Evolutionary conservation across 805 yeast genomes (phyloP).

Genomic region (Candida endomychidarum): DNA sequence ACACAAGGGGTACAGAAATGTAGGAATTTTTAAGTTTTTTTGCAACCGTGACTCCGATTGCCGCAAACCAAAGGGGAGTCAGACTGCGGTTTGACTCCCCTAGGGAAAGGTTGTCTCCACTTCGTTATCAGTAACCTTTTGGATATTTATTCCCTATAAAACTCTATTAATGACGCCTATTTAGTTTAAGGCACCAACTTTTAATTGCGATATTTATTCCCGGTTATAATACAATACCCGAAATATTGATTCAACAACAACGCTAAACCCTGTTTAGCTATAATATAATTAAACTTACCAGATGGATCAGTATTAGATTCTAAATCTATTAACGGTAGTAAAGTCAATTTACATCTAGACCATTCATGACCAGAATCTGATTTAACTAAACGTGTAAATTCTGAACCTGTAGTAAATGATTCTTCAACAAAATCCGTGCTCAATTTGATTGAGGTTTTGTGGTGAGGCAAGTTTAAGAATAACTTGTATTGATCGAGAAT

Average conservation of each 20-base stretch:
- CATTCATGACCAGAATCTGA: slow-evolving; percentile 37
- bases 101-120: not conserved
- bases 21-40: slow-evolving; percentile 1
- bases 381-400: slow-evolving; percentile 17
- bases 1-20: not conserved
- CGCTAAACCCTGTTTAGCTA: slow-evolving; percentile 14
- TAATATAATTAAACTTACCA: slow-evolving; percentile 28
- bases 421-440: slow-evolving; percentile 34
- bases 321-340: slow-evolving; percentile 36
- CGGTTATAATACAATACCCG: slow-evolving; percentile 36
- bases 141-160: too few relatives aligned
- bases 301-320: slow-evolving; percentile 35
- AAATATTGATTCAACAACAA: slow-evolving; percentile 22
- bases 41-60: slow-evolving; percentile 6
- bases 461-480: slow-evolving; percentile 11
- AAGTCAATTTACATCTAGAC: slow-evolving; percentile 37
- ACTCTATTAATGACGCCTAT: too few relatives aligned
- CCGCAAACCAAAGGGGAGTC: not conserved
- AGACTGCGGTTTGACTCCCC: slow-evolving; percentile 6
- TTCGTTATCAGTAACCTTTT: not conserved
- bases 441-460: slow-evolving; percentile 23
- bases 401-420: slow-evolving; percentile 24
- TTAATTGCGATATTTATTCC: slow-evolving; percentile 25
- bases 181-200: too few relatives aligned
- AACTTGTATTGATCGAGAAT: slow-evolving; percentile 14